Evolutionary conservation across 2,329 filamentous ascomycete species (phyloP), one percentile per base, ranked within the genome.

Genomic region (Paecilomyces sp.): DNA sequence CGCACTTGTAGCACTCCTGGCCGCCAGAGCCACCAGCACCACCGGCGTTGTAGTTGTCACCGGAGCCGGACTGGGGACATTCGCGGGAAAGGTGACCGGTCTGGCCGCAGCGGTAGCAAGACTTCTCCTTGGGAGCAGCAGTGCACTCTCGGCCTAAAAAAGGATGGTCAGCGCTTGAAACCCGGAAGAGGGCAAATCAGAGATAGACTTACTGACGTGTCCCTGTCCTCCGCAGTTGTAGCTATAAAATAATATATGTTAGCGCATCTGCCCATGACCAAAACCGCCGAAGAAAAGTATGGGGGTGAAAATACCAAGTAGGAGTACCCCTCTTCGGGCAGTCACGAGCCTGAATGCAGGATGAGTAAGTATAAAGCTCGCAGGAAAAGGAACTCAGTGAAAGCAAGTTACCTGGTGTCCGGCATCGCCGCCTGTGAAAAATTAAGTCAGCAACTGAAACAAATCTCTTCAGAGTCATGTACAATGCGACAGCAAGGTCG

Each of bases 1-100:
- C 92, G 80, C 94, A 99, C 88, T 97, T 97, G 87, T 97, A 97
- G 87, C 92, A 96, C 80, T 96, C 89, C 67, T 88, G 79, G 69
- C 82, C 70, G 79, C 80, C 78, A 61, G 74, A 72, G 64, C 79
- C 75, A 67, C 75, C 75, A 65, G 77, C 75, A 66, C 78, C 79
- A 64, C 78, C 76, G 61, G 75, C 71, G 56, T 72, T 73, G 65
- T 77, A 80, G 66, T 77, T 79, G 68, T 77, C 78, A 62, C 77
- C 79, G 54, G 72, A 74, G 60, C 68, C 72, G 58, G 73, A 70
- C 63, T 78, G 75, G 79, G 86, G 68, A 71, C 74, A 78, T 73
- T 97, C 92, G 70, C 93, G 92, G 70, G 90, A 94, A 76, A 97
- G 90, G 83, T 97, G 93, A 64, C 92, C 93, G 67, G 87, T 79